Evolutionary conservation across 2,329 filamentous ascomycete genomes (phyloP), one percentile per base, ranked within the genome.

Genomic region (Fusarium paranaense): DNA sequence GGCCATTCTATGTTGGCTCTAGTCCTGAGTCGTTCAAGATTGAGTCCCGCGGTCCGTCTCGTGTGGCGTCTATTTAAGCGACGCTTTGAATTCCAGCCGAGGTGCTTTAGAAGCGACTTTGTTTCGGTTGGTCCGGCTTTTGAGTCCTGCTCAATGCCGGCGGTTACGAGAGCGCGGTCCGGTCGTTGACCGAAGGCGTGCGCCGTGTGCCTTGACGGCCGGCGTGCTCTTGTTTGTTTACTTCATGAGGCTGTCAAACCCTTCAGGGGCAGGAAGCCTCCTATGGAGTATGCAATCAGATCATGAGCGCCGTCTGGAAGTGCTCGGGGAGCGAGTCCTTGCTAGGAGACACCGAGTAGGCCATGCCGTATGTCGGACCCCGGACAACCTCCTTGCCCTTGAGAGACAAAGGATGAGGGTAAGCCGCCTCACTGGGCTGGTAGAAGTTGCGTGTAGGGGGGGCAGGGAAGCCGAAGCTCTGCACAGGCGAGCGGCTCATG

Each of bases 331-430:
- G 72, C 65, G 76, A 80, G 80, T 82, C 80, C 78, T 83, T 84
- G 76, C 81, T 83, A 14, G 83, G 83, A 3, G 82, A 77, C 20
- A 82, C 81, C 71, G 72, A 73, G 82, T 86, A 60, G 78, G 77
- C 30, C 80, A 79, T 3, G 79, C 80, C 9, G 81, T 82, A 82
- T 33, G 78, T 77, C 9, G 78, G 64, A 18, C 76, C 72, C 22
- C 83, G 78, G 62, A 81, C 80, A 11, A 83, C 80, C 64, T 86
- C 85, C 72, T 87, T 87, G 42, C 85, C 85, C 78, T 86, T 87
- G 37, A 79, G 65, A 6, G 83, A 83, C 3, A 70, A 59, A 1
- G 76, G 65, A 16, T 76, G 63, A 37, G 78, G 74, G 22, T 78
- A 75, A 6, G 75, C 67, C 13, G 74, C 61, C 32, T 76, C 69